Evolutionary conservation across 2,329 filamentous ascomycete genomes (phyloP).

Genomic region (Aspergillus sp.): DNA sequence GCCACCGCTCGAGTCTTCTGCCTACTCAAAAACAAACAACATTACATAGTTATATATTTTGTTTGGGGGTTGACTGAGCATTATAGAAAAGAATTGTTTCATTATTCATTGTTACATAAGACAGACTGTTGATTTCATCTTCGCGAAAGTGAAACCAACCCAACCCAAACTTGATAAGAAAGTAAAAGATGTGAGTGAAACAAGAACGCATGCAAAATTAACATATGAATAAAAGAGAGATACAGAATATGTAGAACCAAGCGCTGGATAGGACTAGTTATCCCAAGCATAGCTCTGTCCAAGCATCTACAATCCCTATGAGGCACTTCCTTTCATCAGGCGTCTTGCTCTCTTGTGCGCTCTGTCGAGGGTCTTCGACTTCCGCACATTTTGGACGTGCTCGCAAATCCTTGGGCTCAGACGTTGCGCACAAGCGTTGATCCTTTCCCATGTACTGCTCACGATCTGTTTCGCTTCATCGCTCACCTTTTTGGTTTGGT

Average conservation of each 20-base stretch:
- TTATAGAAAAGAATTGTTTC: not conserved
- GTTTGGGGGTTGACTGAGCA: not conserved
- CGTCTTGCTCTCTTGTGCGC: slow-evolving; percentile 36
- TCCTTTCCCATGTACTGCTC: slow-evolving; percentile 27
- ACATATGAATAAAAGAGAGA: not conserved
- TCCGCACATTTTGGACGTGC: slow-evolving; percentile 27
- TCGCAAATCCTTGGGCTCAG: slow-evolving; percentile 29
- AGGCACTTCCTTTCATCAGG: slow-evolving; percentile 25
- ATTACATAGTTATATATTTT: not conserved
- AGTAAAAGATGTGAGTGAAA: slow-evolving; percentile 1
- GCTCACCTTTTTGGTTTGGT: slow-evolving; percentile 28
- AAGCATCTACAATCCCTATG: slow-evolving; percentile 7
- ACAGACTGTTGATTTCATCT: slow-evolving; percentile 4
- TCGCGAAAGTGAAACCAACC: slow-evolving; percentile 7
- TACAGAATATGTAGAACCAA: not conserved
- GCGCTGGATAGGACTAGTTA: not conserved
- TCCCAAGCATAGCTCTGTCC: not conserved
- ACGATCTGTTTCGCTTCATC: slow-evolving; percentile 28
- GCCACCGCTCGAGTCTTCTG: slow-evolving; percentile 15
- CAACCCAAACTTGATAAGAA: slow-evolving; percentile 11
- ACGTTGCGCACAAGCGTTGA: slow-evolving; percentile 23
- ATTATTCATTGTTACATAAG: slow-evolving; percentile 17
- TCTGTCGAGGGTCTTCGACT: slow-evolving; percentile 30
- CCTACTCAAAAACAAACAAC: not conserved
- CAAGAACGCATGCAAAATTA: not conserved